These are phyloP conservation scores for Zalaria sp. DNA, from an alignment of 2,329 filamentous ascomycete genomes.

Conservation along the genomic window DNA sequence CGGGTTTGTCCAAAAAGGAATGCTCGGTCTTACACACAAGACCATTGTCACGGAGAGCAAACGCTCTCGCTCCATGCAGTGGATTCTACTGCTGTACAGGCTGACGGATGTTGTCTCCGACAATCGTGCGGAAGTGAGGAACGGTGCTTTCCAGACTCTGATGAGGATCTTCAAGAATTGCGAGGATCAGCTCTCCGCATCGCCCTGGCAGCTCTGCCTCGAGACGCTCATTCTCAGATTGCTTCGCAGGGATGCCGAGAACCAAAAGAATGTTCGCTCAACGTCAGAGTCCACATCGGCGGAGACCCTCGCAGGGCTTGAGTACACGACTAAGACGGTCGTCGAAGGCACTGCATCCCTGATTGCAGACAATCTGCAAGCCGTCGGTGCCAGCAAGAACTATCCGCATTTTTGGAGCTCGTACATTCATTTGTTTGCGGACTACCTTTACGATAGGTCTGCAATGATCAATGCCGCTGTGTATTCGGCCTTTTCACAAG, in stretches of 20 bases:
- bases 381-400: conserved; percentile 49
- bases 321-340: conserved; percentile 61
- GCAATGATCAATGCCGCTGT: conserved; percentile 28
- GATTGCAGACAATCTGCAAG: conserved; percentile 61
- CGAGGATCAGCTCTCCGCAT: conserved; percentile 61
- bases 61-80: conserved; percentile 55
- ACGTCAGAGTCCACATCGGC: conserved; percentile 7
- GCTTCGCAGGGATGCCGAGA: conserved; percentile 25
- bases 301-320: background rate
- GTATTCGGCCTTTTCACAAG: conserved; percentile 23
- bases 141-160: conserved; percentile 81
- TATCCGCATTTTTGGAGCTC: conserved; percentile 66
- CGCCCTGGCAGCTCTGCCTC: conserved; percentile 74
- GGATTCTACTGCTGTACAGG: conserved; percentile 62
- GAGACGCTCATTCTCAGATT: conserved; percentile 69
- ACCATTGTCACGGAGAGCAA: conserved; percentile 3
- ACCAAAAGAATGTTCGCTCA: background rate
- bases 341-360: conserved; percentile 59
- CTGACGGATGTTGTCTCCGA: conserved; percentile 60
- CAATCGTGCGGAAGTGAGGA: conserved; percentile 59
- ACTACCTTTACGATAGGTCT: conserved; percentile 24
- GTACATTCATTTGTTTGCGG: conserved; percentile 54
- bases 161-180: conserved; percentile 87
- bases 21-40: conserved; percentile 1
- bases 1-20: conserved; percentile 25